Base-by-base conservation (phyloP, 1,284 basidiomycete species). In the Leccinum fallax region DNA sequence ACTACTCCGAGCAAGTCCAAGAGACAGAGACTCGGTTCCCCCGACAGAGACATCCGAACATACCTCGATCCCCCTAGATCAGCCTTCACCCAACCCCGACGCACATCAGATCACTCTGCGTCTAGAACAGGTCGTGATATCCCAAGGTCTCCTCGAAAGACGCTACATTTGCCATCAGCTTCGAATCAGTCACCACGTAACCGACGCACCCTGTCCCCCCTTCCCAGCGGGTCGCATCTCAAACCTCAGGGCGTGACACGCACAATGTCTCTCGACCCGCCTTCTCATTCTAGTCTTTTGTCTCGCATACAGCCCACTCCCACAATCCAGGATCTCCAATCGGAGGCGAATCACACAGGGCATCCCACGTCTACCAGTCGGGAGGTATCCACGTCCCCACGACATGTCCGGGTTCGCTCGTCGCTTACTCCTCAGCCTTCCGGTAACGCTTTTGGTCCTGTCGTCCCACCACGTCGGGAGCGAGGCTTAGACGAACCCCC, bases 351-450 rank as follows among this genome's bases (percentile, higher is more conserved):
- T 30, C 74, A 74, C 66, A 55, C 63, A n/a, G 63, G 60, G 53
- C 61, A 71, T 46, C 67, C 78, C 49, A 75, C 75, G 67, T 76
- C 78, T 58, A 59, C 69, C 26, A 70, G 73, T 49, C 76, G 76
- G 65, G 73, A 74, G 70, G 65, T 73, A 64, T 62, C 79, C 73
- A 63, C 69, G 64, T 76, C 82, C 43, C 76, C 81, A 49, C 79
- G 81, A 21, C 81, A 80, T 36, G 85, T 89, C 70, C 84, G 84
- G 38, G 78, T 89, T 78, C 85, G 88, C 64, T 81, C 82, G 28
- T 87, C 88, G 13, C 76, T 88, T 64, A 90, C 89, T 4, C 90
- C 90, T 6, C 85, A 88, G 68, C 85, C 86, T 15, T 77, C 78
- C n/a, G 80, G 79, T 30, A 69, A 75, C 36, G 75, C 73, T 10